Percentiles rank a stretch among this genome's conserved stretches.
These are phyloP conservation scores for Cardamine occulta DNA, from an alignment of 345 rosid genomes.

Conservation along the genomic window DNA sequence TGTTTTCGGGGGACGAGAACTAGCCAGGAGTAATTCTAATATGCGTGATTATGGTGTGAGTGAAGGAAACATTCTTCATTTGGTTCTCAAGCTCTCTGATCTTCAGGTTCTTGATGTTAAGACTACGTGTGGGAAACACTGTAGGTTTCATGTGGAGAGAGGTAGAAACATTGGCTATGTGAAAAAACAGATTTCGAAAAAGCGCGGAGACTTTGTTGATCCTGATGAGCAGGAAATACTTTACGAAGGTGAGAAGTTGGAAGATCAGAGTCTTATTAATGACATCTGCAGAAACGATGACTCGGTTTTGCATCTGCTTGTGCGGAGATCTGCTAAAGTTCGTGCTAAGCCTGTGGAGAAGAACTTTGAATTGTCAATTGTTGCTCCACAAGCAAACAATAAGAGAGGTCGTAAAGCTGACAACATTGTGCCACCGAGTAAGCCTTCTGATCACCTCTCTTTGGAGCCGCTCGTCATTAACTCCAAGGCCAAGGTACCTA, in stretches of 20 bases:
- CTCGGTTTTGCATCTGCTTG: slow-evolving; percentile 61
- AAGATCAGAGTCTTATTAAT: slow-evolving; percentile 68
- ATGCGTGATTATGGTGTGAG: slow-evolving; percentile 71
- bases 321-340: slow-evolving; percentile 68
- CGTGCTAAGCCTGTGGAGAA: slow-evolving; percentile 66
- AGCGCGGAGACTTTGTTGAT: slow-evolving; percentile 54
- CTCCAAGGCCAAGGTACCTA: slow-evolving; percentile 48
- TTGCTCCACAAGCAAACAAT: slow-evolving; percentile 46
- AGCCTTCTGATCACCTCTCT: slow-evolving; percentile 39
- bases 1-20: slow-evolving; percentile 72
- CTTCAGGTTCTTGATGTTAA: slow-evolving; percentile 68
- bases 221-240: slow-evolving; percentile 65
- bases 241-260: slow-evolving; percentile 67
- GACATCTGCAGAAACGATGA: slow-evolving; percentile 57
- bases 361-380: slow-evolving; percentile 64
- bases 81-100: slow-evolving; percentile 76
- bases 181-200: slow-evolving; percentile 60
- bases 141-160: slow-evolving; percentile 59
- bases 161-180: slow-evolving; percentile 74
- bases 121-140: slow-evolving; percentile 61
- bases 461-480: slow-evolving; percentile 63
- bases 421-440: slow-evolving; percentile 23
- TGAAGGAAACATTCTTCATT: slow-evolving; percentile 72
- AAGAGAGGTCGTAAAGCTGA: slow-evolving; percentile 35
- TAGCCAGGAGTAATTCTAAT: slow-evolving; percentile 67